phyloP scores from a whole-genome alignment of 2,329 filamentous ascomycete genomes.

The Sarocladiaceae sp. region DNA sequence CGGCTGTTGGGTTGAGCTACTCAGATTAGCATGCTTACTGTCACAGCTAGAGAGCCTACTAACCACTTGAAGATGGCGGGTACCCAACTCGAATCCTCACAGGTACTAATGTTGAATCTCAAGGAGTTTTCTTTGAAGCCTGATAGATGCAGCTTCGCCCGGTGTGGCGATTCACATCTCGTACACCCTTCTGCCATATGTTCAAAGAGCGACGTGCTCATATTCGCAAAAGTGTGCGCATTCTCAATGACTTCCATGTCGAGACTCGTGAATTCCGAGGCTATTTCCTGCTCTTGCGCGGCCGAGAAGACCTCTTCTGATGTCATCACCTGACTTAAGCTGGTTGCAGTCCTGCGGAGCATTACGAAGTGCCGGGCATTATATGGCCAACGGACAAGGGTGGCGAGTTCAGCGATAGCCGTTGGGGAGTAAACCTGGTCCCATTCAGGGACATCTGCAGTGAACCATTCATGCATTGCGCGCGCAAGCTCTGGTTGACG shows the following conservation, averaged over 20 bases:
- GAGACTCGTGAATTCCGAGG: not conserved
- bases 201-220: not conserved
- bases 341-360: not conserved
- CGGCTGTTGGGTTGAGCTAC: not conserved
- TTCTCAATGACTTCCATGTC: not conserved
- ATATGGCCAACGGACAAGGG: not conserved
- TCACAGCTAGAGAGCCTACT: not conserved
- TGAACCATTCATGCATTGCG: no score
- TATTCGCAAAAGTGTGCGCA: not conserved
- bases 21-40: not conserved
- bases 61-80: not conserved
- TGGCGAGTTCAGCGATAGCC: not conserved
- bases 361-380: not conserved
- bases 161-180: not conserved
- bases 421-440: not conserved
- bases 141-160: not conserved
- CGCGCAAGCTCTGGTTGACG: not conserved
- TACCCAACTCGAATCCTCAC: not conserved
- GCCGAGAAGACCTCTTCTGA: no score
- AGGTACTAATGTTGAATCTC: not conserved
- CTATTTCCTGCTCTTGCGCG: no score
- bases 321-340: no score
- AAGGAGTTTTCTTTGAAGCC: not conserved
- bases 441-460: not conserved
- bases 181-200: conserved; percentile 1